phyloP scores from a whole-genome alignment of 768 basidiomycete genomes.

The Tricholoma bakamatsutake region DNA sequence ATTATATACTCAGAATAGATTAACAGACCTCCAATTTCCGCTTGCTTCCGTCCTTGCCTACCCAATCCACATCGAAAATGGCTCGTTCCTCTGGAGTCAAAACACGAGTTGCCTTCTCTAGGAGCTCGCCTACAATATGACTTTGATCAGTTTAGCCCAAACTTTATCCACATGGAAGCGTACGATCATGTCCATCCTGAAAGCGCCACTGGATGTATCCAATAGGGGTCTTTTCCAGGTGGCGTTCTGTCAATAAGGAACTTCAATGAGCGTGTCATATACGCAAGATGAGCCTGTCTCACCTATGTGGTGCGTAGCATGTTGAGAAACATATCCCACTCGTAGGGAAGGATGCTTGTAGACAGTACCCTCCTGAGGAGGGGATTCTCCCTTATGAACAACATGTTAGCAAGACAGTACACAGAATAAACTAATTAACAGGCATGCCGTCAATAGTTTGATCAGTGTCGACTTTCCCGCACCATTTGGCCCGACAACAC shows the following conservation, averaged over 20 bases:
- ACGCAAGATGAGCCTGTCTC: constrained; percentile 9
- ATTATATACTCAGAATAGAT: constrained; percentile 3
- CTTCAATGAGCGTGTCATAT: neutral
- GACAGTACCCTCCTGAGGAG: constrained; percentile 85
- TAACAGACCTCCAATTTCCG: constrained; percentile 81
- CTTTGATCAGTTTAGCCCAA: neutral
- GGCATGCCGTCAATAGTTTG: constrained; percentile 79
- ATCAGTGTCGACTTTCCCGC: constrained; percentile 96
- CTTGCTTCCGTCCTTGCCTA: constrained; percentile 85
- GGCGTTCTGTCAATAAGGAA: constrained; percentile 53
- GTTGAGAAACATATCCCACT: constrained; percentile 96
- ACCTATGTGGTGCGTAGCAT: constrained; percentile 96
- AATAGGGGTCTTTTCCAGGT: constrained; percentile 94
- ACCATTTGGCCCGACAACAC: constrained; percentile 89
- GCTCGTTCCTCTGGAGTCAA: constrained; percentile 82
- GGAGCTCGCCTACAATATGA: constrained; percentile 58
- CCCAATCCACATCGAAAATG: constrained; percentile 78
- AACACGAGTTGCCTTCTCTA: constrained; percentile 90
- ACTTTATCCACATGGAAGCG: constrained; percentile 20
- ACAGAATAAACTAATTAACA: neutral
- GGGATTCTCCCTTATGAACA: constrained; percentile 72
- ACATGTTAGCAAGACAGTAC: constrained; percentile 4
- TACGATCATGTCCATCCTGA: constrained; percentile 97
- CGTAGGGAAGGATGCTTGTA: constrained; percentile 93
- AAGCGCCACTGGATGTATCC: constrained; percentile 99